phyloP scores from a whole-genome alignment of 805 yeast species.

The Hanseniaspora occidentalis region DNA sequence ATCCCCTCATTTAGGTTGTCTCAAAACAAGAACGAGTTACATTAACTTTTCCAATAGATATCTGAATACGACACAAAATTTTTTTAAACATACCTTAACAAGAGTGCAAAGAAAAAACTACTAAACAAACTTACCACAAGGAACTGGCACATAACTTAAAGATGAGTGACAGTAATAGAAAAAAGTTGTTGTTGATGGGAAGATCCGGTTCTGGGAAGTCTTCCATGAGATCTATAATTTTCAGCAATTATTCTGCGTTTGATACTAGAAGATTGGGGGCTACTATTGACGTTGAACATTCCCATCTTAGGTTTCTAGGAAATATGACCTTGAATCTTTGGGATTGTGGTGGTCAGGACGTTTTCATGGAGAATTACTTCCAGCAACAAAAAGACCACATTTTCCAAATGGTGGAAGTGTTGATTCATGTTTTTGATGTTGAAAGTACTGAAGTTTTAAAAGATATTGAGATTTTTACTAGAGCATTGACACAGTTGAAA shows the following conservation, averaged over 20 bases:
- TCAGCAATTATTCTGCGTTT: slow-evolving; percentile 90
- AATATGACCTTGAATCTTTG: slow-evolving; percentile 91
- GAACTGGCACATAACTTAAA: not conserved
- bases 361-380: slow-evolving; percentile 88
- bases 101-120: not conserved
- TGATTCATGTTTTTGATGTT: slow-evolving; percentile 93
- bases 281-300: slow-evolving; percentile 96
- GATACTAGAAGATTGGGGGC: slow-evolving; percentile 94
- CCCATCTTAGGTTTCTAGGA: slow-evolving; percentile 83
- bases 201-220: slow-evolving; percentile 96
- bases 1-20: too few species aligned
- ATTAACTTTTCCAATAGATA: too few species aligned
- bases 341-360: slow-evolving; percentile 99
- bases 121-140: not conserved
- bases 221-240: slow-evolving; percentile 92
- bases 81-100: too few species aligned
- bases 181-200: slow-evolving; percentile 65
- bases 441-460: slow-evolving; percentile 84
- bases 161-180: slow-evolving; percentile 25
- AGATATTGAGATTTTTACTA: slow-evolving; percentile 83
- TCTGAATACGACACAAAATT: too few species aligned
- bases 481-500: slow-evolving; percentile 68
- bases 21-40: too few species aligned
- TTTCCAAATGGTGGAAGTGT: slow-evolving; percentile 88
- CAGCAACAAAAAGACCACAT: slow-evolving; percentile 83